These are phyloP conservation scores for Hypsizygus marmoreus DNA, from an alignment of 768 basidiomycete species.

Conservation along the genomic window DNA sequence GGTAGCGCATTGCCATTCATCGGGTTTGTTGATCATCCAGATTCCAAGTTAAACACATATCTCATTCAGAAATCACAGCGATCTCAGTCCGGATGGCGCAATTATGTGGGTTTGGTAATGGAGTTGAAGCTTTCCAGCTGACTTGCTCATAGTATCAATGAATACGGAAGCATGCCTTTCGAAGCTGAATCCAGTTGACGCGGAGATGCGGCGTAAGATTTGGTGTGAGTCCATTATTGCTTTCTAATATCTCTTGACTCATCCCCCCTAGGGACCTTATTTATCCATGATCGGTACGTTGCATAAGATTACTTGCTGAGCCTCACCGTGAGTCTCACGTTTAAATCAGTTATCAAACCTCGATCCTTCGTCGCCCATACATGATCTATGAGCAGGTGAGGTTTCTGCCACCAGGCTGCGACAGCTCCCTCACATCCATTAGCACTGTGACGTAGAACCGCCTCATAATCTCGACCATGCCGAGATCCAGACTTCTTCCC, in stretches of 20 bases:
- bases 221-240: slow-evolving; percentile 11
- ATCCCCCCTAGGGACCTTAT: slow-evolving; percentile 21
- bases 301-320: neutral
- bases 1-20: slow-evolving; percentile 5
- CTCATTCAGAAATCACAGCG: neutral
- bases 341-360: slow-evolving; percentile 9
- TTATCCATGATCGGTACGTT: slow-evolving; percentile 16
- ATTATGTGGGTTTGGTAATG: slow-evolving; percentile 5
- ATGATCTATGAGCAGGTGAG: slow-evolving; percentile 14
- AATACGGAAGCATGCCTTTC: slow-evolving; percentile 1
- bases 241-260: neutral
- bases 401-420: neutral
- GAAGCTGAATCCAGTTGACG: slow-evolving; percentile 4
- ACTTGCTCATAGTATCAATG: slow-evolving; percentile 5
- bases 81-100: slow-evolving; percentile 21
- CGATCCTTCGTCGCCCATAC: slow-evolving; percentile 16
- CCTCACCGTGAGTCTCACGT: neutral
- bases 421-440: neutral
- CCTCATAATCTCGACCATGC: slow-evolving; percentile 8
- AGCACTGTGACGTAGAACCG: slow-evolving; percentile 13
- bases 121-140: neutral
- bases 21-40: slow-evolving; percentile 7
- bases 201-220: slow-evolving; percentile 4
- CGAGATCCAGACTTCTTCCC: slow-evolving; percentile 1
- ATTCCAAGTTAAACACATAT: neutral